These are phyloP conservation scores for Penicillium psychrofluorescens DNA, from an alignment of 495 filamentous ascomycete species.

Conservation along the genomic window DNA sequence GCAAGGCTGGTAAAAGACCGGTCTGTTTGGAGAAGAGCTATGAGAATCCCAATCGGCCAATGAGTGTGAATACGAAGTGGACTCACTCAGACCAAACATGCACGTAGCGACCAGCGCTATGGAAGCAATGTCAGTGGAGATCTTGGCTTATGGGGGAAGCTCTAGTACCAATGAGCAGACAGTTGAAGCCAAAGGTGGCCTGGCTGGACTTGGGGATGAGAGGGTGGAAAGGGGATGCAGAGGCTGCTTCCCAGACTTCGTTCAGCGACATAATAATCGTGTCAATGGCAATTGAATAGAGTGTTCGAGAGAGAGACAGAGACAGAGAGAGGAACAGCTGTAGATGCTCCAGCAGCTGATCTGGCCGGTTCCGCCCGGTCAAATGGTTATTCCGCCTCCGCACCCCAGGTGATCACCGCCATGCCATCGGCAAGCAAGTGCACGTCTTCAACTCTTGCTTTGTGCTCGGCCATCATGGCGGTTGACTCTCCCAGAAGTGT, in stretches of 20 bases:
- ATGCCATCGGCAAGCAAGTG: background rate
- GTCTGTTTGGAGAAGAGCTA: slow-evolving; percentile 44
- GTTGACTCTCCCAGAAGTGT: slow-evolving; percentile 18
- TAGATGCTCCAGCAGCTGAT: slow-evolving; percentile 1
- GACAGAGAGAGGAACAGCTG: background rate
- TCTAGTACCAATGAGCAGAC: slow-evolving; percentile 59
- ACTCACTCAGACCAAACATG: slow-evolving; percentile 77
- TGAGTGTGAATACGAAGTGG: background rate
- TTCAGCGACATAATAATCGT: slow-evolving; percentile 56
- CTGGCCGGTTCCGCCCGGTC: slow-evolving; percentile 7
- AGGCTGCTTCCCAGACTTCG: slow-evolving; percentile 83
- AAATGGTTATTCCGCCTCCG: slow-evolving; percentile 8
- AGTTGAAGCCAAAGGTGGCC: slow-evolving; percentile 71
- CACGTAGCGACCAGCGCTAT: slow-evolving; percentile 56
- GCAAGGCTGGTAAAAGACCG: slow-evolving; percentile 73
- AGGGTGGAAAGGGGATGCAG: slow-evolving; percentile 75
- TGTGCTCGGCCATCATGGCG: slow-evolving; percentile 8
- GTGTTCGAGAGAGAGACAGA: background rate
- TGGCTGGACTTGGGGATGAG: slow-evolving; percentile 75
- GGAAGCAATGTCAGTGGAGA: slow-evolving; percentile 12
- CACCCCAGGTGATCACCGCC: slow-evolving; percentile 3
- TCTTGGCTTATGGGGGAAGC: background rate
- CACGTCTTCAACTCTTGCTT: background rate
- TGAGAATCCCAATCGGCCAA: slow-evolving; percentile 3
- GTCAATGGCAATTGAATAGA: background rate